A percentile compares a stretch with the other conserved stretches of the same genome.
These are phyloP conservation scores for Strobilomyces echinocephalus DNA, from an alignment of 768 basidiomycete species.

Conservation along the genomic window DNA sequence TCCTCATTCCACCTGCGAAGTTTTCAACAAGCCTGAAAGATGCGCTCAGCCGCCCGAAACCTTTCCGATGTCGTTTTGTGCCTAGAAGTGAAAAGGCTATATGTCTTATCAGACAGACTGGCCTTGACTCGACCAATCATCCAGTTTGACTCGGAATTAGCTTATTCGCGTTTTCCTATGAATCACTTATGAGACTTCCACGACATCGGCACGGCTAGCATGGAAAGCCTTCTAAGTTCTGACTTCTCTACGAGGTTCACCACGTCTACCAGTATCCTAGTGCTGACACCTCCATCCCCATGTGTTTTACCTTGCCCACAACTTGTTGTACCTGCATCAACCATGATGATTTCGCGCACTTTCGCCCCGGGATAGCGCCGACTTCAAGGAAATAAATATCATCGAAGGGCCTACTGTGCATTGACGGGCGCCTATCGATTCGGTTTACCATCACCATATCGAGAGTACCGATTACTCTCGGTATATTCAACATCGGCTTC, in stretches of 20 bases:
- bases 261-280: constrained; percentile 47
- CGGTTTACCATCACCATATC: constrained; percentile 41
- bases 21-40: background rate
- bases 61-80: constrained; percentile 36
- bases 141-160: background rate
- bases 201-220: background rate
- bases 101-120: constrained; percentile 25
- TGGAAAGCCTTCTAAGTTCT: background rate
- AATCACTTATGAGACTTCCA: background rate
- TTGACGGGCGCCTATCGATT: constrained; percentile 62
- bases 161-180: background rate
- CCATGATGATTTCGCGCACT: constrained; percentile 24
- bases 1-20: background rate
- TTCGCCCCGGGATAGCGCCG: background rate
- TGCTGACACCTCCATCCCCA: constrained; percentile 35
- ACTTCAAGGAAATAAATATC: constrained; percentile 67
- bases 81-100: constrained; percentile 33
- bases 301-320: constrained; percentile 30
- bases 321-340: constrained; percentile 32
- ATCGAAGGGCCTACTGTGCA: constrained; percentile 43
- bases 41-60: constrained; percentile 36
- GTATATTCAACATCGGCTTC: constrained; percentile 8
- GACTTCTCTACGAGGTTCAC: background rate
- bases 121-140: background rate
- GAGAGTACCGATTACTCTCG: constrained; percentile 33